Evolutionary conservation across 345 rosid genomes (phyloP), one percentile per base, ranked within the genome.

Genomic region (Gossypium ekmanianum): DNA sequence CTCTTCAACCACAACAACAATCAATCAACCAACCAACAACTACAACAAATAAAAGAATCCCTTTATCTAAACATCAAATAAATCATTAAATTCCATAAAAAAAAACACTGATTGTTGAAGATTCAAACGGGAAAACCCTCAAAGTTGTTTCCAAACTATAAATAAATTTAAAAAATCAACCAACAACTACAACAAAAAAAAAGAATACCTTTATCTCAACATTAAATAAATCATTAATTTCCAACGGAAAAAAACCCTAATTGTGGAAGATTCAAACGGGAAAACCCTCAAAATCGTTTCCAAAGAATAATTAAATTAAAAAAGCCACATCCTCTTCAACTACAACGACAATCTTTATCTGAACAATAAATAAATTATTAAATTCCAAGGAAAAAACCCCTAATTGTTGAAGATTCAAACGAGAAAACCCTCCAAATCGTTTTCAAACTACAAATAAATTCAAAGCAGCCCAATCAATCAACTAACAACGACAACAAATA

Each of bases 1-100:
- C 77, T 88, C 47, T 79, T 77, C 59, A 26, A 50, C 18, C 44
- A 45, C 55, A 61, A 55, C 71, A 61, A 61, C 27, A 11, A 59
- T 43, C 76, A 68, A 66, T 47, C 76, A 70, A 76, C 16, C 68
- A 29, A 7, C 17, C 29, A 68, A 73, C 29, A n/a, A 26, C 12
- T 26, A 22, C 47, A 67, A 41, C 22, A 34, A 16, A 56, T 56
- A 14, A 18, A 56, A 56, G 10, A 18, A 17, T 18, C 4, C 9
- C 26, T 56, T 18, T 18, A 18, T 18, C 26, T 56, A 11, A 61
- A 34, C 18, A 56, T 43, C 34, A 34, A 59, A 17, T 13, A 56
- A 72, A 43, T 4, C 1, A 64, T 1, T 41, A 64, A 55, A 56
- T 34, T 54, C 54, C 16, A 27, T 2, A 7, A 17, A 17, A 50